Conservation (phyloP, 495 filamentous ascomycete genomes). For the Daldinia loculata region DNA sequence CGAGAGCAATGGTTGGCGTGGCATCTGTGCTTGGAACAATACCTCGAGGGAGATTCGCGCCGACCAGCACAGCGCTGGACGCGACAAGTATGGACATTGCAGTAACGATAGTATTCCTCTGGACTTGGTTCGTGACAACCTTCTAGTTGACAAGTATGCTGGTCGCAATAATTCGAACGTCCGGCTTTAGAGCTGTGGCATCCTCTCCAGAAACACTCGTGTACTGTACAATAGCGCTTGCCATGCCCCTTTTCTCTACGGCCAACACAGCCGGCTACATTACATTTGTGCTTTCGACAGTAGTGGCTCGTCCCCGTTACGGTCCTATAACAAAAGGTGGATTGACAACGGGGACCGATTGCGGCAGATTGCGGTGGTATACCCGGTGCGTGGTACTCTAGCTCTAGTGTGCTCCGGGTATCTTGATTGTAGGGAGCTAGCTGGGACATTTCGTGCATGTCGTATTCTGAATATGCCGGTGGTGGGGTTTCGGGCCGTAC, state of each 20-base stretch:
- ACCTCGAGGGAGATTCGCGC: slow-evolving; percentile 20
- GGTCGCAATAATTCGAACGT: slow-evolving; percentile 20
- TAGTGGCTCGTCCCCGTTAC: slow-evolving; percentile 10
- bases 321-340: slow-evolving; percentile 33
- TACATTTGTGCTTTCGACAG: slow-evolving; percentile 37
- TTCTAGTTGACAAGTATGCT: slow-evolving; percentile 23
- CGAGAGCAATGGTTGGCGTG: slow-evolving; percentile 8
- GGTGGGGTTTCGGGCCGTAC: slow-evolving; percentile 31
- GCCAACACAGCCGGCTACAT: slow-evolving; percentile 8
- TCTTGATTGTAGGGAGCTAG: slow-evolving; percentile 5
- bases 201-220: slow-evolving; percentile 35
- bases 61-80: slow-evolving; percentile 20
- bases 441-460: slow-evolving; percentile 11
- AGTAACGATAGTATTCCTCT: slow-evolving; percentile 30
- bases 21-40: slow-evolving; percentile 33
- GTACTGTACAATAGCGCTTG: slow-evolving; percentile 18
- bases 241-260: slow-evolving; percentile 34
- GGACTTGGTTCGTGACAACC: slow-evolving; percentile 30
- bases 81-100: slow-evolving; percentile 31
- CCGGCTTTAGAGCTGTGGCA: slow-evolving; percentile 15
- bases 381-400: not conserved
- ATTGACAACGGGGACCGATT: slow-evolving; percentile 30
- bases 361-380: not conserved
- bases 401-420: not conserved
- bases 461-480: slow-evolving; percentile 34